phyloP scores from a whole-genome alignment of 2,329 filamentous ascomycete genomes.

The Alternaria sp. region DNA sequence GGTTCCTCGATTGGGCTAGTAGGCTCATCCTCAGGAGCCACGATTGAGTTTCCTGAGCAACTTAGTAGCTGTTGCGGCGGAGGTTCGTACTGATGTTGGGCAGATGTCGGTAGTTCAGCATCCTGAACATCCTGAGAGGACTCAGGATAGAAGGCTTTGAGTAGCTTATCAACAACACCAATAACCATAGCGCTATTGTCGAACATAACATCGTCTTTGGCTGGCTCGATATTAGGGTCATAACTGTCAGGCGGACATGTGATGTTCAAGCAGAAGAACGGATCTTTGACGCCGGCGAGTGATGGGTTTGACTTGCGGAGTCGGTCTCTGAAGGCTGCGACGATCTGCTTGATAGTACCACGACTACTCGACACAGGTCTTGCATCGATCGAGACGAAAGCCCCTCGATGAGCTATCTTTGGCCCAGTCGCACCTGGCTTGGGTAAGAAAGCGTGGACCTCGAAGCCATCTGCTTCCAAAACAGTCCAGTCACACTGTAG shows the following conservation, averaged over 20 bases:
- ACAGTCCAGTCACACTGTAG: constrained; percentile 62
- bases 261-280: constrained; percentile 72
- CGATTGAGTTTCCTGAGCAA: neutral
- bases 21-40: constrained; percentile 2
- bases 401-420: constrained; percentile 54
- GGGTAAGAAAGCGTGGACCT: constrained; percentile 67
- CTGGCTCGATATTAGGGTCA: constrained; percentile 74
- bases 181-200: constrained; percentile 62
- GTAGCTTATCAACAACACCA: constrained; percentile 55
- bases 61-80: neutral
- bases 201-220: constrained; percentile 77
- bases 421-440: constrained; percentile 55
- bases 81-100: neutral
- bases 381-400: constrained; percentile 73
- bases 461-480: constrained; percentile 53
- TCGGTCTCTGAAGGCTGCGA: constrained; percentile 62
- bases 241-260: constrained; percentile 69
- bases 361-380: constrained; percentile 67
- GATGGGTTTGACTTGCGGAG: constrained; percentile 49
- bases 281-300: constrained; percentile 55
- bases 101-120: constrained; percentile 8
- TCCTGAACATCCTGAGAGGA: constrained; percentile 15
- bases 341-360: constrained; percentile 68
- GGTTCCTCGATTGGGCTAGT: neutral
- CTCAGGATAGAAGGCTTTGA: constrained; percentile 52